Evolutionary conservation across 768 basidiomycete genomes (phyloP).

Genomic region (Phaeolepiota aurea): DNA sequence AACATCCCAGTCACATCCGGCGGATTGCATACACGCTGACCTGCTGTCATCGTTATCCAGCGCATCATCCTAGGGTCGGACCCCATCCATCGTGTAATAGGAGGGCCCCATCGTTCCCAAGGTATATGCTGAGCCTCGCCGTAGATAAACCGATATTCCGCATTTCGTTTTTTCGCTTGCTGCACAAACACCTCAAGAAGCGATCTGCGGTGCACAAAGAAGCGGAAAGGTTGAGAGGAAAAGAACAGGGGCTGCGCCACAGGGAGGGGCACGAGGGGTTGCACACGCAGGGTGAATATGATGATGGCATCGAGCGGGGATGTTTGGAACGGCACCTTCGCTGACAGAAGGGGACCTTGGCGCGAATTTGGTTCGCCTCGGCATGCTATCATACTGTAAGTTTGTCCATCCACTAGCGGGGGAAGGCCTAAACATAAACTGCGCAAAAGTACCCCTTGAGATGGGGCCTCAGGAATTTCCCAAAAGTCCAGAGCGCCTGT

Average conservation of each 20-base stretch:
- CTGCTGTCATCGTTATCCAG: conserved; percentile 31
- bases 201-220: conserved; percentile 25
- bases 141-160: no score
- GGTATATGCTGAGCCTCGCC: conserved; percentile 1
- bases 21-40: conserved; percentile 21
- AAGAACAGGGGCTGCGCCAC: not conserved
- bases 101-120: conserved; percentile 24
- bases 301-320: conserved; percentile 20
- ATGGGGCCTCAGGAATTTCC: conserved; percentile 16
- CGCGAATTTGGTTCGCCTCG: conserved; percentile 34
- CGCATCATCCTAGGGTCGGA: conserved; percentile 18
- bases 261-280: not conserved
- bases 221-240: conserved; percentile 13
- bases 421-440: conserved; percentile 20
- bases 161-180: not conserved
- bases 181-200: conserved; percentile 15
- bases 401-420: conserved; percentile 13
- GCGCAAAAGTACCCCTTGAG: conserved; percentile 10
- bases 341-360: conserved; percentile 3
- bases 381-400: conserved; percentile 20
- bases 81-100: conserved; percentile 23
- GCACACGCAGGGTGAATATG: conserved; percentile 22
- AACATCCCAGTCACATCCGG: conserved; percentile 7
- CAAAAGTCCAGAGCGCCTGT: conserved; percentile 25
- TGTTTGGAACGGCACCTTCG: conserved; percentile 13